Base-by-base conservation (phyloP, 73 alveolate species). In the Breviolum minutum region DNA sequence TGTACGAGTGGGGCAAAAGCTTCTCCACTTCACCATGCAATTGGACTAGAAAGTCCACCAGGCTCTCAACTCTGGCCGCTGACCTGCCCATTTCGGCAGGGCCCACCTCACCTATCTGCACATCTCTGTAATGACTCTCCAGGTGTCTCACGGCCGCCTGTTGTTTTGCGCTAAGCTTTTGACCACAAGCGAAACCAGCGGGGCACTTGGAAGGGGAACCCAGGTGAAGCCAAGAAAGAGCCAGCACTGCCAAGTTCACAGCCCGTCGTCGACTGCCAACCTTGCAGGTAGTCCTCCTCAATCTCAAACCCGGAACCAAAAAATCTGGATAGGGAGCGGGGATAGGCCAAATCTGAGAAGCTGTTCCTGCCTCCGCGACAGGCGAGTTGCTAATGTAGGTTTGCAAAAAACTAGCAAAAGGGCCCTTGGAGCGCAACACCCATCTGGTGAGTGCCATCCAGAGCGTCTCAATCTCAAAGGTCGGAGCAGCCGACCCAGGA, bases 61-160 rank as follows among this genome's bases (percentile, higher is more conserved):
- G 48, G 89, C 89, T 30, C 68, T 81, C 89, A 64, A 81, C 89
- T 27, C 22, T 81, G 69, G 68, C 89, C 1, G 89, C 89, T 20
- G 48, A 20, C 16, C 89, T 30, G 26, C 89, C 89, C 89, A 81
- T 81, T 0, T 30, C 89, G 14, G 66, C 9, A 40, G 89, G 89
- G 30, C 89, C 89, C 29, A 81, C 69, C 14, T 22, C 54, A 12
- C 19, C 2, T 29, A 1, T 24, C 5, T 14, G 13, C 30, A 81
- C 68, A 2, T 81, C 89, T 20, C 1, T 3, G 70, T 16, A 8
- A 13, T 40, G 30, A 12, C 89, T 7, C 40, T 30, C 89, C n/a
- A 81, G 8, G 2, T 68, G 89, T 13, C 68, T 6, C 29, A 81
- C 89, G 70, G 48, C 89, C 0, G 20, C 40, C 30, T 40, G 9